These are phyloP conservation scores for Cyclotella cryptica DNA, from an alignment of 108 stramenopile species.

Conservation along the genomic window DNA sequence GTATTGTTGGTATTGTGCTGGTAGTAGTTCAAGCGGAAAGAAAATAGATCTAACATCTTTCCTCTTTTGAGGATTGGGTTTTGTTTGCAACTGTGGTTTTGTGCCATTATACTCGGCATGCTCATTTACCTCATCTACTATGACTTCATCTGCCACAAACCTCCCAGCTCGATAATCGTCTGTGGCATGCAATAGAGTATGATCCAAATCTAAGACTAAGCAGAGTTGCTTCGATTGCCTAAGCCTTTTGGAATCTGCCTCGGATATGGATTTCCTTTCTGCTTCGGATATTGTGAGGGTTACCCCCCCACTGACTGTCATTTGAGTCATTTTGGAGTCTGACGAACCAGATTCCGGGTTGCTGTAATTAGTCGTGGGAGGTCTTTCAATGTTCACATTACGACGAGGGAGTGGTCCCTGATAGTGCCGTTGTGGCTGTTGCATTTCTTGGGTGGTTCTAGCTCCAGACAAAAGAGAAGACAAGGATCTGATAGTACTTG, in stretches of 20 bases:
- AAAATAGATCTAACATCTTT: slow-evolving; percentile 77
- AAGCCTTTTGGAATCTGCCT: slow-evolving; percentile 58
- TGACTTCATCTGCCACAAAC: slow-evolving; percentile 46
- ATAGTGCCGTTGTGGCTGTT: slow-evolving; percentile 13
- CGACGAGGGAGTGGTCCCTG: slow-evolving; percentile 12
- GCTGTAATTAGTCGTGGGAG: not conserved
- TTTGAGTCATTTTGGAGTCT: slow-evolving; percentile 56
- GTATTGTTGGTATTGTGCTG: slow-evolving; percentile 33
- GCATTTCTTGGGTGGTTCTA: slow-evolving; percentile 41
- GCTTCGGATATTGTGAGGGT: slow-evolving; percentile 72
- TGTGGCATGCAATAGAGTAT: slow-evolving; percentile 89
- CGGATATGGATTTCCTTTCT: slow-evolving; percentile 70
- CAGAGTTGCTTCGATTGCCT: slow-evolving; percentile 60
- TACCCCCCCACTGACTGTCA: slow-evolving; percentile 80
- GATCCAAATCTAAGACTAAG: slow-evolving; percentile 90
- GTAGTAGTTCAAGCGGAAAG: slow-evolving; percentile 59
- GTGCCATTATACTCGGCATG: slow-evolving; percentile 8
- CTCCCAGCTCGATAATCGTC: slow-evolving; percentile 71
- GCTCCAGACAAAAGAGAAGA: slow-evolving; percentile 49
- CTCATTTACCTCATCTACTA: slow-evolving; percentile 13
- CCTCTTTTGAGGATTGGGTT: slow-evolving; percentile 38
- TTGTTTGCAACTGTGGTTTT: slow-evolving; percentile 7
- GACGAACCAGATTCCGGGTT: not conserved
- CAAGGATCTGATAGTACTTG: slow-evolving; percentile 33
- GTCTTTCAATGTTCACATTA: not conserved